These are phyloP conservation scores for Colletotrichum horii DNA, from an alignment of 2,329 filamentous ascomycete genomes.

Conservation along the genomic window DNA sequence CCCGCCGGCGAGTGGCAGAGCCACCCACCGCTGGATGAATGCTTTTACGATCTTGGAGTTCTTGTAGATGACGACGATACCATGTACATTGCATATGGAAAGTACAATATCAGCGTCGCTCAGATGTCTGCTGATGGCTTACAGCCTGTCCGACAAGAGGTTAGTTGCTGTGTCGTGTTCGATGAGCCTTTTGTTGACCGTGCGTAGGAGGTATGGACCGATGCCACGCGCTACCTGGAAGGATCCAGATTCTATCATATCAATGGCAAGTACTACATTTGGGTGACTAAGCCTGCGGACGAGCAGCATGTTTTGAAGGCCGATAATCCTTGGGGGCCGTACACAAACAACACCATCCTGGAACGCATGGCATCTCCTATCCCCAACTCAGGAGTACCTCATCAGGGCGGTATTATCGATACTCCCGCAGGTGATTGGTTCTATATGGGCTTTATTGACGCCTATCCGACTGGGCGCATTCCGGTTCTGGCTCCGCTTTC, in stretches of 20 bases:
- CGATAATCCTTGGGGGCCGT: conserved; percentile 53
- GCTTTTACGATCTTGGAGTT: conserved; percentile 13
- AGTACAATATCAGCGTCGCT: conserved; percentile 17
- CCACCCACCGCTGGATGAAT: conserved; percentile 20
- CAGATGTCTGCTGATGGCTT: conserved; percentile 14
- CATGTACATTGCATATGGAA: conserved; percentile 49
- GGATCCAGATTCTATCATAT: conserved; percentile 59
- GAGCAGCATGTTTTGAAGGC: conserved; percentile 52
- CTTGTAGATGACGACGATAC: conserved; percentile 44
- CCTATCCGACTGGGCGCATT: conserved; percentile 60
- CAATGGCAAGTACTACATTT: conserved; percentile 58
- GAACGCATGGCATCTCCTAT: conserved; percentile 33
- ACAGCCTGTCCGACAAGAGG: background rate
- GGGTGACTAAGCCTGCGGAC: conserved; percentile 47
- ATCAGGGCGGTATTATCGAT: conserved; percentile 62
- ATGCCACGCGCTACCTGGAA: conserved; percentile 39
- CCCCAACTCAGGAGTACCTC: conserved; percentile 46
- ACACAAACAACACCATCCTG: conserved; percentile 45
- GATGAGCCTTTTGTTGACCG: background rate
- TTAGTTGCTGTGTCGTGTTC: background rate
- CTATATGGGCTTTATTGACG: conserved; percentile 60
- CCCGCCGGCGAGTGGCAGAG: conserved; percentile 11
- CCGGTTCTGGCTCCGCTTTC: conserved; percentile 60
- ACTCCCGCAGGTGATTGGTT: conserved; percentile 59
- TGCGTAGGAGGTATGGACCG: background rate